Evolutionary conservation across 345 rosid genomes (phyloP).

Genomic region (Citrus unshiu): DNA sequence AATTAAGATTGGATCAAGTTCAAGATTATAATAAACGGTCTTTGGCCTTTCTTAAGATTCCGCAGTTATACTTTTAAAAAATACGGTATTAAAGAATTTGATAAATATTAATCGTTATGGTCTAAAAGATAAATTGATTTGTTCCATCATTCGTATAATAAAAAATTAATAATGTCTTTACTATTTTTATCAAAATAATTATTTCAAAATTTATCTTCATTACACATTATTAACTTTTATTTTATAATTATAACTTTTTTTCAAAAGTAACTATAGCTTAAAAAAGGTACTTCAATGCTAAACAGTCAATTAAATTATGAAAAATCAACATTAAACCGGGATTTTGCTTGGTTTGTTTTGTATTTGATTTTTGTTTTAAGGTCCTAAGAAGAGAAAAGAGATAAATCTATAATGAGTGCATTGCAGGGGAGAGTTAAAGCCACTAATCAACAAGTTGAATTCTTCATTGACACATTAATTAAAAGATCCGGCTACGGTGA

Average conservation of each 20-base stretch:
- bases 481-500: accelerated
- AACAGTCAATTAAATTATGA: too few species aligned
- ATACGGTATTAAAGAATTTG: accelerated
- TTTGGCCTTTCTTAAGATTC: too few species aligned
- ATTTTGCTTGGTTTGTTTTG: background rate
- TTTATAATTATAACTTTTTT: too few species aligned
- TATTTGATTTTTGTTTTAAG: too few species aligned
- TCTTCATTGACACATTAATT: background rate
- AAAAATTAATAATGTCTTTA: too few species aligned
- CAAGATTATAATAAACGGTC: background rate
- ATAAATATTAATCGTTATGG: too few species aligned
- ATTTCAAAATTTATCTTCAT: accelerated
- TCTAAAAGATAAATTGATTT: too few species aligned
- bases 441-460: background rate
- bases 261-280: accelerated
- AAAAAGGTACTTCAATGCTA: too few species aligned
- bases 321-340: background rate
- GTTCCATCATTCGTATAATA: accelerated
- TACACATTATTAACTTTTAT: accelerated
- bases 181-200: too few species aligned
- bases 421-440: background rate
- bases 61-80: accelerated
- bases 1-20: background rate
- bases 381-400: background rate
- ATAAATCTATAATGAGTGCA: background rate